phyloP scores from a whole-genome alignment of 768 basidiomycete species.

The Suillus decipiens region DNA sequence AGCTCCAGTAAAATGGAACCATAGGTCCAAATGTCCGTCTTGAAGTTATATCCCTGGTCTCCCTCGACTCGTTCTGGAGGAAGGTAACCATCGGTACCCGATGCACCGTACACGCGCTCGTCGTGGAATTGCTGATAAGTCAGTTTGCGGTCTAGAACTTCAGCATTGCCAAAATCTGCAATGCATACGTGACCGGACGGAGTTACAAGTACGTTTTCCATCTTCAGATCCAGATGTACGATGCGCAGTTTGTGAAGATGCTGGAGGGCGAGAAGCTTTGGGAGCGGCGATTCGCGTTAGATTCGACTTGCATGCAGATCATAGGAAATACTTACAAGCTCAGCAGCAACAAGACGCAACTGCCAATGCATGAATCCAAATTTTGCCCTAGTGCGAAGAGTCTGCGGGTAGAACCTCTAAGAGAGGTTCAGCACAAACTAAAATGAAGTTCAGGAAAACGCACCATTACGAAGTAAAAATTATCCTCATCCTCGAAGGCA shows the following conservation, averaged over 20 bases:
- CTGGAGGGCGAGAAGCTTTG: constrained; percentile 15
- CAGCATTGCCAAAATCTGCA: constrained; percentile 21
- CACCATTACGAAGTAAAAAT: constrained; percentile 20
- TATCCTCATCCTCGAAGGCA: constrained; percentile 14
- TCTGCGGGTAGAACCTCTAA: constrained; percentile 17
- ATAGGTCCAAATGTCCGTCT: constrained; percentile 44
- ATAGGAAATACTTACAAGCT: constrained; percentile 13
- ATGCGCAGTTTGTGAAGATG: constrained; percentile 27
- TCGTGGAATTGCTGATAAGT: constrained; percentile 10
- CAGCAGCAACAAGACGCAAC: constrained; percentile 18
- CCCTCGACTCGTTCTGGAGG: constrained; percentile 43
- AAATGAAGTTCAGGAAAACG: background rate
- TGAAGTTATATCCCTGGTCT: constrained; percentile 40
- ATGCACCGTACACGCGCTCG: constrained; percentile 2
- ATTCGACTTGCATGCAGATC: background rate
- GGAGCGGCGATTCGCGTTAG: background rate
- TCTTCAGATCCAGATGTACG: constrained; percentile 53
- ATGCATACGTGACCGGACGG: constrained; percentile 17
- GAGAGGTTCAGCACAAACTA: background rate
- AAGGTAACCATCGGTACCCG: constrained; percentile 47
- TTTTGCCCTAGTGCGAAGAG: constrained; percentile 10
- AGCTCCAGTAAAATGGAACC: constrained; percentile 27
- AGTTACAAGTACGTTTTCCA: constrained; percentile 51
- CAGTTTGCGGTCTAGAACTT: constrained; percentile 12
- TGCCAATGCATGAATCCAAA: constrained; percentile 14